A percentile compares a stretch with the other conserved stretches of the same genome.
phyloP scores from a whole-genome alignment of 164 flowering plant genomes.

The Litsea cubeba region DNA sequence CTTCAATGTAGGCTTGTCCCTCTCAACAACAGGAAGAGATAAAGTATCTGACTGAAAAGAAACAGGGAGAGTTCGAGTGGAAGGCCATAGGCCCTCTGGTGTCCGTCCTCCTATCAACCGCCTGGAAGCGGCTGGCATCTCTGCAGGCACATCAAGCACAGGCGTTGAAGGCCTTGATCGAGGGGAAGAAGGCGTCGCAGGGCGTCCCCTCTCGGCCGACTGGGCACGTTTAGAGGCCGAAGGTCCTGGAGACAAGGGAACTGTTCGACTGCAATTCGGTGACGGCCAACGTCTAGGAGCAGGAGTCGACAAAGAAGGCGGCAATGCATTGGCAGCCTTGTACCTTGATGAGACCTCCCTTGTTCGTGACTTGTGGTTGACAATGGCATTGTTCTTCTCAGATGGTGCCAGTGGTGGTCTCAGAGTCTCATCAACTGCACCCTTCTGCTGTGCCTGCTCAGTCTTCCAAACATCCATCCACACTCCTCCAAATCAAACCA shows the following conservation, averaged over 20 bases:
- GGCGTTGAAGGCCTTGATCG: constrained; percentile 30
- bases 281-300: constrained; percentile 59
- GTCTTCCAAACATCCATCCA: constrained; percentile 79
- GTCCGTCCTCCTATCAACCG: constrained; percentile 32
- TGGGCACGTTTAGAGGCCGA: constrained; percentile 52
- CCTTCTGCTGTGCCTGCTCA: constrained; percentile 37
- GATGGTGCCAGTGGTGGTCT: constrained; percentile 58
- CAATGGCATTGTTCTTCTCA: constrained; percentile 35
- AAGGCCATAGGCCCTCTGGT: constrained; percentile 85
- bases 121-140: constrained; percentile 34
- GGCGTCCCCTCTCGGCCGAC: constrained; percentile 83
- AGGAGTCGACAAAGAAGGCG: constrained; percentile 29
- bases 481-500: constrained; percentile 41
- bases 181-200: constrained; percentile 61
- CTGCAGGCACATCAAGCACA: constrained; percentile 43
- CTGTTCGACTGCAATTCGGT: constrained; percentile 47
- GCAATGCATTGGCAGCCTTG: constrained; percentile 24
- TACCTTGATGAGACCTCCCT: constrained; percentile 68
- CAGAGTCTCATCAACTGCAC: constrained; percentile 30
- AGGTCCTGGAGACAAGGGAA: constrained; percentile 21
- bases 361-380: constrained; percentile 25
- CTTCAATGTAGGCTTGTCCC: constrained; percentile 71
- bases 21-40: constrained; percentile 66
- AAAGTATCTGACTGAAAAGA: constrained; percentile 81
- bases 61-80: constrained; percentile 81